Evolutionary conservation across 805 yeast genomes (phyloP), one percentile per base, ranked within the genome.

Genomic region (Huiozyma naganishii): DNA sequence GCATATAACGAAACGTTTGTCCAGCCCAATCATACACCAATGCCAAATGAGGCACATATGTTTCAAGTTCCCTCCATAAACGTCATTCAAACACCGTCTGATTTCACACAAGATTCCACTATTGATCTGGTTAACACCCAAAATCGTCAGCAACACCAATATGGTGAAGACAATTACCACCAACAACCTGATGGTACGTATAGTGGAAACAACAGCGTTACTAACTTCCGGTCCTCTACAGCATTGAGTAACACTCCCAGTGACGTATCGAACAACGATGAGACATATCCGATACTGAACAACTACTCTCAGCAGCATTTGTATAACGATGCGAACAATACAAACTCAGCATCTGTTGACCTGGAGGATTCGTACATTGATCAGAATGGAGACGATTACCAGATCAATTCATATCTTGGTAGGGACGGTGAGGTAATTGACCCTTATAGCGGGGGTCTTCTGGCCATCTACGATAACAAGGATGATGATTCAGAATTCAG

Each of bases 401-500:
- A 57, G 42, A 58, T 63, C 35, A 58, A 58, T 41, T 57, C 67
- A 7, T 62, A 57, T 44, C 37, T 62, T 29, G 61, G 56, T 37
- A 58, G 53, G 39, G 50, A 61, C 37, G 66, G 65, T 35, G 61
- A 60, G 29, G 61, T 63, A 63, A 59, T 59, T 4, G 62, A 63
- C 46, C 67, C 67, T 7, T 63, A 61, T 42, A 48, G 42, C 28
- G 40, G 27, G 27, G 40, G 17, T 3, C 30, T 43, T 27, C 40
- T 42, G 13, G 29, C 36, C 5, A 30, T 43, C 11, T 39, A 36
- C 27, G 45, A 43, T 27, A 42, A 43, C 32, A 40, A 36, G 13
- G 41, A 38, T 7, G 44, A 40, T 4, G 41, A 39, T 11, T 17
- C 39, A 12, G 33, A 30, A 5, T 17, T 17, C 23, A 17, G 23